Percentiles rank a stretch among this genome's conserved stretches.
phyloP scores from a whole-genome alignment of 106 monocot species.

The Dendrobium officinale region DNA sequence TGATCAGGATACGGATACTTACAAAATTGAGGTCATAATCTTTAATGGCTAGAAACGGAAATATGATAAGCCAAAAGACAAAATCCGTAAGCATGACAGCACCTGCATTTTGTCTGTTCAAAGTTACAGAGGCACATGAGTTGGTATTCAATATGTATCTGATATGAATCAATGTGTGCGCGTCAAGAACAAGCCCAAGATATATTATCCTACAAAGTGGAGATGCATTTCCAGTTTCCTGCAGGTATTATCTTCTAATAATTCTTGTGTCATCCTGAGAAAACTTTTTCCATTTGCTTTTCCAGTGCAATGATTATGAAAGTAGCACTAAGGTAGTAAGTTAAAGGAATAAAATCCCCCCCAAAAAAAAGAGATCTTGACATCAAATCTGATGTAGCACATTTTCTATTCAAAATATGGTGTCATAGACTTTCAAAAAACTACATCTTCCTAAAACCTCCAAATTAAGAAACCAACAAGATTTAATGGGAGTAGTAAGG shows the following conservation, averaged over 20 bases:
- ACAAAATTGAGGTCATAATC: slow-evolving; percentile 90
- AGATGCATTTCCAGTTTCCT: not conserved
- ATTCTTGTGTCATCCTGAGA: not conserved
- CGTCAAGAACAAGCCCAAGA: not conserved
- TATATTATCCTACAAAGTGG: not conserved
- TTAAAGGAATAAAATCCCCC: not conserved
- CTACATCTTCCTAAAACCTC: not conserved
- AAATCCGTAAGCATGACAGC: slow-evolving; percentile 95
- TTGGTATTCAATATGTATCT: not conserved
- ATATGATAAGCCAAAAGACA: slow-evolving; percentile 93
- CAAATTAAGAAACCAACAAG: not conserved
- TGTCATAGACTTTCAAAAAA: not conserved
- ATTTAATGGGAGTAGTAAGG: not conserved
- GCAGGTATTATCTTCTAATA: not conserved
- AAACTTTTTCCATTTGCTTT: not conserved
- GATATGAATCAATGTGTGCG: not conserved
- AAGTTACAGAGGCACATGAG: not conserved
- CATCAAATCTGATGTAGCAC: not conserved
- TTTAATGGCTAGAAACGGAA: slow-evolving; percentile 79
- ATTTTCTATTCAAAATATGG: not conserved
- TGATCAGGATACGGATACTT: slow-evolving; percentile 34
- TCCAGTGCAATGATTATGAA: not conserved
- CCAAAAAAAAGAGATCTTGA: too few species aligned
- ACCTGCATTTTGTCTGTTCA: slow-evolving; percentile 89
- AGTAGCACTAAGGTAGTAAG: not conserved